Evolutionary conservation across 495 filamentous ascomycete species (phyloP).

Genomic region (Ascodesmis nigricans): DNA sequence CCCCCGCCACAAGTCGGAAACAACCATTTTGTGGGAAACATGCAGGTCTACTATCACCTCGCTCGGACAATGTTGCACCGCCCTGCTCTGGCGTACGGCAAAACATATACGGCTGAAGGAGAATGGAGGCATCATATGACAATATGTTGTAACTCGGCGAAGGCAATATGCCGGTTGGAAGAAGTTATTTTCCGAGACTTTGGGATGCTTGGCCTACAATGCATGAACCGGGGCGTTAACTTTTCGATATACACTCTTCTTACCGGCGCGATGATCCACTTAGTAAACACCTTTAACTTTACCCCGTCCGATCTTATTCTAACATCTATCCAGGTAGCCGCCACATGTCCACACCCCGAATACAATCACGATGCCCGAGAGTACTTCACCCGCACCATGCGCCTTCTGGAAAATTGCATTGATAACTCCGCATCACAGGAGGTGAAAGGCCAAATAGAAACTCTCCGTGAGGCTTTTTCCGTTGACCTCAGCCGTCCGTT

Average conservation of each 20-base stretch:
- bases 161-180: conserved; percentile 72
- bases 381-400: conserved; percentile 89
- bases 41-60: conserved; percentile 83
- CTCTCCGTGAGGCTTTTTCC: conserved; percentile 78
- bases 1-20: conserved; percentile 51
- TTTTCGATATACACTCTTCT: conserved; percentile 85
- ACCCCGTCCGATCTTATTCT: too few species aligned
- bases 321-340: conserved; percentile 37
- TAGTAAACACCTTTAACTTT: conserved; percentile 39
- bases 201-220: conserved; percentile 60
- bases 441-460: conserved; percentile 76
- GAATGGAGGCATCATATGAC: conserved; percentile 76
- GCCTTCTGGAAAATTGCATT: conserved; percentile 71
- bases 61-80: conserved; percentile 72
- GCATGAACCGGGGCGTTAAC: conserved; percentile 88
- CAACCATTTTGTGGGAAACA: conserved; percentile 75
- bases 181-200: conserved; percentile 61
- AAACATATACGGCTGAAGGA: conserved; percentile 47
- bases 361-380: conserved; percentile 67
- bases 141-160: conserved; percentile 68
- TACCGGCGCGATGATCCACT: conserved; percentile 83
- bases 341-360: conserved; percentile 83
- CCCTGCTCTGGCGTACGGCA: conserved; percentile 60
- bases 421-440: conserved; percentile 77
- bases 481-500: conserved; percentile 70